phyloP scores from a whole-genome alignment of 2,329 filamentous ascomycete genomes.

The Aureobasidium namibiae region DNA sequence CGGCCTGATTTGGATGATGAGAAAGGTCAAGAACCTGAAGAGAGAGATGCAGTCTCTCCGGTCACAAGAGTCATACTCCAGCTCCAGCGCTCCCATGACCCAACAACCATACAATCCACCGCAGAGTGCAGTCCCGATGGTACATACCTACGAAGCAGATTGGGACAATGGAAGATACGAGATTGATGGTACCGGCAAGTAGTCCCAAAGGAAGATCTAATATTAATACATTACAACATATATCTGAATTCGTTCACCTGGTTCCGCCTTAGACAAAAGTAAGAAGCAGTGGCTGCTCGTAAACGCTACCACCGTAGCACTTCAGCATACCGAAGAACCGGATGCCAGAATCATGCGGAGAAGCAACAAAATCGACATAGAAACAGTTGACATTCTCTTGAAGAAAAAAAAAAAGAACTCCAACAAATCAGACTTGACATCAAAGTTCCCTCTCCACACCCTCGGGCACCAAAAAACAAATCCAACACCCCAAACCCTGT shows the following conservation, averaged over 20 bases:
- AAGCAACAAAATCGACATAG: too few relatives aligned
- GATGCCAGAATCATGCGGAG: too few relatives aligned
- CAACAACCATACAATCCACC: background rate
- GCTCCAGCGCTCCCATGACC: background rate
- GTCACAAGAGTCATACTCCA: background rate
- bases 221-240: background rate
- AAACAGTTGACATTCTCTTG: too few relatives aligned
- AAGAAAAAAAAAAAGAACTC: too few relatives aligned
- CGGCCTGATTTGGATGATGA: conserved; percentile 7
- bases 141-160: background rate
- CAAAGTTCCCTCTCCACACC: background rate
- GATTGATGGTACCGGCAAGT: background rate
- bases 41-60: background rate
- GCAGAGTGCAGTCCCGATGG: background rate
- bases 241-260: background rate
- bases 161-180: conserved; percentile 1
- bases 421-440: too few relatives aligned
- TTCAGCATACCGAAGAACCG: background rate
- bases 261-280: background rate
- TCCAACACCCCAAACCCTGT: background rate
- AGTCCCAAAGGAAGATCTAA: background rate
- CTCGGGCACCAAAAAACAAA: background rate
- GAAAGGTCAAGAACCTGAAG: conserved; percentile 1
- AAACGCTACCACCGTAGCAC: background rate
- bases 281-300: background rate